phyloP scores from a whole-genome alignment of 2,329 filamentous ascomycete genomes.

The Sclerotinia subarctica region DNA sequence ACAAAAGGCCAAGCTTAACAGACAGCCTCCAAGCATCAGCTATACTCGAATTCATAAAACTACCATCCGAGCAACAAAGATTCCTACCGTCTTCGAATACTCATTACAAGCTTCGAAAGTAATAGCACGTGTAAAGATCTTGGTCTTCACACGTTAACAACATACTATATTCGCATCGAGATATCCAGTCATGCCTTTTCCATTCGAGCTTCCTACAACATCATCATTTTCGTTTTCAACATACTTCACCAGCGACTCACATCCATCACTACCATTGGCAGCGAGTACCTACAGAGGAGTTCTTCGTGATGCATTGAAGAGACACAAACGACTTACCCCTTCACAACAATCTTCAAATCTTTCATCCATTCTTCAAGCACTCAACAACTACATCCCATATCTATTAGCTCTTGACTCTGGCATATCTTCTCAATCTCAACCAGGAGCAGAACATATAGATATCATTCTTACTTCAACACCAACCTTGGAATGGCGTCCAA shows the following conservation, averaged over 20 bases:
- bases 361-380: conserved; percentile 61
- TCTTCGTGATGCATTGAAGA: conserved; percentile 79
- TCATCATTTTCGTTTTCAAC: conserved; percentile 80
- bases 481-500: conserved; percentile 80
- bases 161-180: background rate
- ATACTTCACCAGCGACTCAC: conserved; percentile 73
- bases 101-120: background rate
- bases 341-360: conserved; percentile 69
- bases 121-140: background rate
- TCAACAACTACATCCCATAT: conserved; percentile 80
- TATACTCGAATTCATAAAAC: background rate
- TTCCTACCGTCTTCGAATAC: background rate
- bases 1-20: too few species aligned
- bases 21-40: too few species aligned
- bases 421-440: conserved; percentile 51
- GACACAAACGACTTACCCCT: conserved; percentile 80
- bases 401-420: conserved; percentile 74
- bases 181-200: conserved; percentile 70
- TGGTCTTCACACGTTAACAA: background rate
- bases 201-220: conserved; percentile 84
- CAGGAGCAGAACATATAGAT: conserved; percentile 61
- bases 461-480: conserved; percentile 60
- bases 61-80: background rate
- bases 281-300: conserved; percentile 82
- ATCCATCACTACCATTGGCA: conserved; percentile 81